Percentiles rank a stretch among this genome's conserved stretches.
phyloP scores from a whole-genome alignment of 129 eudicot species.

The Pittosporum tobira region DNA sequence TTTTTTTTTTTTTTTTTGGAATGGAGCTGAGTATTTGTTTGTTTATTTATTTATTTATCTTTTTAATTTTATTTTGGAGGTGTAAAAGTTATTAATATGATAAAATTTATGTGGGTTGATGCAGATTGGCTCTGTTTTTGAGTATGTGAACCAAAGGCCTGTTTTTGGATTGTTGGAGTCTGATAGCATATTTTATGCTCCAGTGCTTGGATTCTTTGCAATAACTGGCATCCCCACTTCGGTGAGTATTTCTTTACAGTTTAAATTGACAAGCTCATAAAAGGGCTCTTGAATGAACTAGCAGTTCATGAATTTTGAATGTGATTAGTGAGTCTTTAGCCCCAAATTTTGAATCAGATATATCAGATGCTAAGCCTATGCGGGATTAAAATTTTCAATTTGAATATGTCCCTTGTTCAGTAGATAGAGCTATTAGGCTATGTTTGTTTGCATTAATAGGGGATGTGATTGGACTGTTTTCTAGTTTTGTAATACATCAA shows the following conservation, averaged over 20 bases:
- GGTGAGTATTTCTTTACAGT: constrained; percentile 34
- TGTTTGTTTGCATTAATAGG: no score
- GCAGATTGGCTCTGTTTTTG: constrained; percentile 77
- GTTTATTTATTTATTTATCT: not conserved
- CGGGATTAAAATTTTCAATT: not conserved
- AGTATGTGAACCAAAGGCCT: constrained; percentile 63
- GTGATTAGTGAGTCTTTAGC: not conserved
- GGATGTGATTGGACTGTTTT: no score
- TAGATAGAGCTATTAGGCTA: no score
- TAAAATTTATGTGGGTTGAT: constrained; percentile 18
- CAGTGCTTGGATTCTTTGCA: constrained; percentile 84
- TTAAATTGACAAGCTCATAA: not conserved
- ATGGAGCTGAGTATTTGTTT: not conserved
- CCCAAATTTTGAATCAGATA: no score
- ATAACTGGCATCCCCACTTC: constrained; percentile 83
- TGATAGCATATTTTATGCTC: constrained; percentile 77
- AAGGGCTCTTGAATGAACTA: no score
- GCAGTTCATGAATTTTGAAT: no score
- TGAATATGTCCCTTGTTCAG: no score
- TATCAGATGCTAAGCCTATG: not conserved
- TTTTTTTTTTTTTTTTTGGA: no score
- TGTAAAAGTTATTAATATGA: not conserved
- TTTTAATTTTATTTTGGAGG: not conserved
- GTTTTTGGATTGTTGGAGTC: constrained; percentile 73
- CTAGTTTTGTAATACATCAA: no score